These are phyloP conservation scores for Isabelozyma rhagii DNA, from an alignment of 805 yeast species.

Conservation along the genomic window DNA sequence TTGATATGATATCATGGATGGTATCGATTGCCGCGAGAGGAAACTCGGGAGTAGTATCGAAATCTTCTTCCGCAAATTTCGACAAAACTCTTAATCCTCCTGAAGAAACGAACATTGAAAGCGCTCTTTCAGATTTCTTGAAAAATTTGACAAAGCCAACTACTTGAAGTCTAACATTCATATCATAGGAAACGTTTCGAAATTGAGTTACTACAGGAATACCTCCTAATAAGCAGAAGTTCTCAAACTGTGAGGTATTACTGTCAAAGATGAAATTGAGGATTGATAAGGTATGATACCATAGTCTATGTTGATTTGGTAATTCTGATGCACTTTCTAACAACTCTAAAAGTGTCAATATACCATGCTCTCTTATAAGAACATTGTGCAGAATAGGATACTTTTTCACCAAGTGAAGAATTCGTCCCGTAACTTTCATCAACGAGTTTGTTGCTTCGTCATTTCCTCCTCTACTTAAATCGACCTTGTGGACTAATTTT, in stretches of 20 bases:
- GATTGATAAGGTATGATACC: conserved; percentile 35
- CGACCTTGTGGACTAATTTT: conserved; percentile 30
- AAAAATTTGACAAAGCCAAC: conserved; percentile 31
- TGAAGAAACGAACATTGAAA: conserved; percentile 40
- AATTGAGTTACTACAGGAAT: conserved; percentile 40
- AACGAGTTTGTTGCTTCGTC: conserved; percentile 28
- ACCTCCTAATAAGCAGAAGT: conserved; percentile 42
- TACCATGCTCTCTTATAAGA: conserved; percentile 41
- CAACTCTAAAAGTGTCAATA: conserved; percentile 35
- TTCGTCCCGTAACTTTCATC: conserved; percentile 34
- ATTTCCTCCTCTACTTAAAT: conserved; percentile 23
- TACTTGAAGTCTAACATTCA: conserved; percentile 34
- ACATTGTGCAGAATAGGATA: conserved; percentile 38
- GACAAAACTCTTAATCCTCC: conserved; percentile 45
- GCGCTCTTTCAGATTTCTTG: conserved; percentile 29
- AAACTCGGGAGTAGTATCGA: conserved; percentile 34
- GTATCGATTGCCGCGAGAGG: conserved; percentile 36
- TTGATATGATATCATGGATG: conserved; percentile 31
- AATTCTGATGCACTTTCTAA: conserved; percentile 33
- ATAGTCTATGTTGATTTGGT: conserved; percentile 28
- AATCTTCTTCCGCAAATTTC: conserved; percentile 46
- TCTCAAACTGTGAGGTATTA: conserved; percentile 32
- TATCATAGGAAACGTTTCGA: conserved; percentile 24
- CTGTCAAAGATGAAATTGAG: conserved; percentile 31
- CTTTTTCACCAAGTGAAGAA: conserved; percentile 35